phyloP scores from a whole-genome alignment of 768 basidiomycete species.

The Harrya chromipes region DNA sequence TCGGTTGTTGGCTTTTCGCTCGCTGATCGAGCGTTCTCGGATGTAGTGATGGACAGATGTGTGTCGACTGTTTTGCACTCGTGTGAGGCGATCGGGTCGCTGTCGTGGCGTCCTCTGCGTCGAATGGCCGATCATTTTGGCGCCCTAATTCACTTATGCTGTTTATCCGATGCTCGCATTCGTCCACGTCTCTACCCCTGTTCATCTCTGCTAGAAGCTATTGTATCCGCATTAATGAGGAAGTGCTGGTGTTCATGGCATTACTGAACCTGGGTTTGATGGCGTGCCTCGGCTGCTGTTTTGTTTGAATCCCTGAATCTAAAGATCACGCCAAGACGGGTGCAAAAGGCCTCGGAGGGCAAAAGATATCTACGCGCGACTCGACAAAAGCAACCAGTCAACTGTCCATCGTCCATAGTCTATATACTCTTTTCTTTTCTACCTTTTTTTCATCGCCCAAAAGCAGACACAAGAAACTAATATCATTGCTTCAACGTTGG shows the following conservation, averaged over 20 bases:
- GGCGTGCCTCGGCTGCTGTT: too few relatives aligned
- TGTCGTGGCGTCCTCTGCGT: neutral
- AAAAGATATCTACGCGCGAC: neutral
- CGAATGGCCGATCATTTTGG: neutral
- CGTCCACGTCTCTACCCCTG: neutral
- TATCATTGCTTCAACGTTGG: neutral
- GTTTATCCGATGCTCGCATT: constrained; percentile 5
- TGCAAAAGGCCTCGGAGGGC: too few relatives aligned
- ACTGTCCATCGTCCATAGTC: neutral
- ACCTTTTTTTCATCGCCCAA: neutral
- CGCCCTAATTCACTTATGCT: neutral
- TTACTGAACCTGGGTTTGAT: neutral
- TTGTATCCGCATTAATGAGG: constrained; percentile 11
- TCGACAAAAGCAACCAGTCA: neutral
- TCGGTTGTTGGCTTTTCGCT: neutral
- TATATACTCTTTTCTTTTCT: neutral
- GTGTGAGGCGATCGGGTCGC: neutral
- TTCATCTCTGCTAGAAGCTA: constrained; percentile 9
- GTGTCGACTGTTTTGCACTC: constrained; percentile 30
- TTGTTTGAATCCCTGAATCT: too few relatives aligned
- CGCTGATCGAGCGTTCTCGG: constrained; percentile 6
- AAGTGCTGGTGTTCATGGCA: neutral
- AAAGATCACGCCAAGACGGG: too few relatives aligned
- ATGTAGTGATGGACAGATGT: constrained; percentile 30
- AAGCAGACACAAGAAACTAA: neutral